Conservation (phyloP, 1,139 yeast species). For the Nakaseomyces kungkrabaensis region DNA sequence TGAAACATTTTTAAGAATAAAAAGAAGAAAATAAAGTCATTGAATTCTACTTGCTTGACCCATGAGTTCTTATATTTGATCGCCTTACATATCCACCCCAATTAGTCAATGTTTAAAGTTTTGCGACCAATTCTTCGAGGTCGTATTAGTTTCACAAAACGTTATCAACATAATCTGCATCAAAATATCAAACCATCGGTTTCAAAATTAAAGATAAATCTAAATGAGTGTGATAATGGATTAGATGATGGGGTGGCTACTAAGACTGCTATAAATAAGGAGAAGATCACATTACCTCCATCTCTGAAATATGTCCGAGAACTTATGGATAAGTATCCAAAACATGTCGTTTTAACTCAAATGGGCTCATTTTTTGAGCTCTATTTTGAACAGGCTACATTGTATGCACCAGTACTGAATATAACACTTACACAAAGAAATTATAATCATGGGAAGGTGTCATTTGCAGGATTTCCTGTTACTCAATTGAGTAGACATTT, state of each 20-base stretch:
- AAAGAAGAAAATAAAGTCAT: too few relatives aligned
- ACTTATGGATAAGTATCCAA: slow-evolving; percentile 44
- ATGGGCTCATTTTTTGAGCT: slow-evolving; percentile 88
- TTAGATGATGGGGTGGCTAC: neutral
- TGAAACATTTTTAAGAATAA: too few relatives aligned
- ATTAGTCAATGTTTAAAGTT: neutral
- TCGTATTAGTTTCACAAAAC: neutral
- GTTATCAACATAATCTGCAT: neutral
- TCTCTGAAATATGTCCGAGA: slow-evolving; percentile 30
- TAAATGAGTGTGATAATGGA: neutral
- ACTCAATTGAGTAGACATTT: slow-evolving; percentile 63
- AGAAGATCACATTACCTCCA: slow-evolving; percentile 17
- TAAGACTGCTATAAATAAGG: neutral
- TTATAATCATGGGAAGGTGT: slow-evolving; percentile 41
- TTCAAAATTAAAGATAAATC: neutral
- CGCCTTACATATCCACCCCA: too few relatives aligned
- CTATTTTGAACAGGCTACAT: slow-evolving; percentile 78
- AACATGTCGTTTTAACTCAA: slow-evolving; percentile 72
- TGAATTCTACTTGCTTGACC: too few relatives aligned
- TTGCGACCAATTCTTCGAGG: neutral
- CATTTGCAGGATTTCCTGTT: slow-evolving; percentile 90
- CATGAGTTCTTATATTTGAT: too few relatives aligned
- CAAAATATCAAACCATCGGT: neutral
- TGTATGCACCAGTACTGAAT: slow-evolving; percentile 61
- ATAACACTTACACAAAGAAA: slow-evolving; percentile 45